Base-by-base conservation (phyloP, 139 green algal genomes). In the Zygnema cylindricum region DNA sequence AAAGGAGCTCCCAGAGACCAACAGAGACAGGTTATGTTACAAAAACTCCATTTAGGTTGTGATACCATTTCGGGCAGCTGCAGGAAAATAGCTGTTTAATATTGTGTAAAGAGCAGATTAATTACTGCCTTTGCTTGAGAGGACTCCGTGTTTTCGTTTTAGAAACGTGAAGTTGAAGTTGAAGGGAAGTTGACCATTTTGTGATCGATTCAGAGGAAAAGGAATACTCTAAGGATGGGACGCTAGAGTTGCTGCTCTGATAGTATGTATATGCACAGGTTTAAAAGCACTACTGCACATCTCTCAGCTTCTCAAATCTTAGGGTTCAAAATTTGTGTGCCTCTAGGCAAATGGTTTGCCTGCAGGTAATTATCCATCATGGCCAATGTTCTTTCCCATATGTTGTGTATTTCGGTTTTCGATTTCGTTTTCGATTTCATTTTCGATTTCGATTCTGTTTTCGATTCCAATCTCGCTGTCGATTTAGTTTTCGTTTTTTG, bases 201-300 rank as follows among this genome's bases (percentile, higher is more conserved):
- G 49, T 63, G 49, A 63, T 16, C 49, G 49, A 16, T 63, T 16
- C 7, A 63, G 49, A 63, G 49, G 7, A 63, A 63, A n/a, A n/a
- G n/a, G 49, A 63, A 63, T 16, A 16, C 49, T 63, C 49, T 63
- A 63, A 63, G 49, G 49, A 63, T 63, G 49, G 49, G 49, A 63
- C 49, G 49, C 49, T 63, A 63, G 49, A 63, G 49, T 16, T 63
- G 49, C 49, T 63, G 49, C 49, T 63, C 16, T 63, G 7, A 16
- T 63, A 63, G 16, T 63, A 63, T 63, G 49, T 63, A 63, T 63
- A 63, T 63, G 49, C 49, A 63, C 49, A 63, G 49, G 49, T 63
- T 63, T n/a, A n/a, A n/a, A 63, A 63, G 49, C 49, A 63, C 49
- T 63, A 16, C 49, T 25, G 7, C 49, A 63, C n/a, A n/a, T n/a